Conservation (phyloP, 164 flowering plant species). For the Magnolia officinalis region DNA sequence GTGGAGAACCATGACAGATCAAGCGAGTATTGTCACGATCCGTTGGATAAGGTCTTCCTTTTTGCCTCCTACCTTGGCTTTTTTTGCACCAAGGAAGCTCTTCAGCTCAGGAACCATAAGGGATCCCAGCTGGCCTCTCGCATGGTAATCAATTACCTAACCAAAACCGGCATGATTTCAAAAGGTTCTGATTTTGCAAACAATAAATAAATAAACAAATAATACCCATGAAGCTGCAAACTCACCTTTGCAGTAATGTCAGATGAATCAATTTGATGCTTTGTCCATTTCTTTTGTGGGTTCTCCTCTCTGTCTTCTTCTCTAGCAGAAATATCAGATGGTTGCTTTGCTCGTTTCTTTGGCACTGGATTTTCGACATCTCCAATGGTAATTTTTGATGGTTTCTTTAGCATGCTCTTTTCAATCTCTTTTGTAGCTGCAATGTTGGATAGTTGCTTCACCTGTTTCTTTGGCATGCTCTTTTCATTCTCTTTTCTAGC, state of each 20-base stretch:
- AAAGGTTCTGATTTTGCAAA: background rate
- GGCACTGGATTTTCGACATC: background rate
- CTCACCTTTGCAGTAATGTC: slow-evolving; percentile 7
- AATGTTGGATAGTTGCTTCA: background rate
- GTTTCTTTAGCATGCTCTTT: background rate
- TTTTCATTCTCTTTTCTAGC: background rate
- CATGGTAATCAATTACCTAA: slow-evolving; percentile 8
- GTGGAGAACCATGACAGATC: background rate
- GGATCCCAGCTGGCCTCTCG: slow-evolving; percentile 13
- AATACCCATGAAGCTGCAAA: background rate
- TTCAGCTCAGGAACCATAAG: slow-evolving; percentile 16
- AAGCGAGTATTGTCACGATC: slow-evolving; percentile 8
- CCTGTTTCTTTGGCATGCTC: background rate
- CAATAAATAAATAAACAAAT: background rate
- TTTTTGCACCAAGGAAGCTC: slow-evolving; percentile 6
- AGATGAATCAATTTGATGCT: slow-evolving; percentile 7
- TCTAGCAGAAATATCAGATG: slow-evolving; percentile 1
- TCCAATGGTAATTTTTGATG: background rate
- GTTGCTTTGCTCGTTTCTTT: slow-evolving; percentile 11
- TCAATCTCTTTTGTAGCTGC: background rate
- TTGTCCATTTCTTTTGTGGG: slow-evolving; percentile 6
- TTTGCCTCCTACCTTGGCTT: slow-evolving; percentile 19
- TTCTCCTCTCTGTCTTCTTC: background rate
- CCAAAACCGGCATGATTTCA: background rate
- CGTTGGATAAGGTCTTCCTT: slow-evolving; percentile 18